Conservation (phyloP, 352 stramenopile species). For the Aphanomyces euteiches region DNA sequence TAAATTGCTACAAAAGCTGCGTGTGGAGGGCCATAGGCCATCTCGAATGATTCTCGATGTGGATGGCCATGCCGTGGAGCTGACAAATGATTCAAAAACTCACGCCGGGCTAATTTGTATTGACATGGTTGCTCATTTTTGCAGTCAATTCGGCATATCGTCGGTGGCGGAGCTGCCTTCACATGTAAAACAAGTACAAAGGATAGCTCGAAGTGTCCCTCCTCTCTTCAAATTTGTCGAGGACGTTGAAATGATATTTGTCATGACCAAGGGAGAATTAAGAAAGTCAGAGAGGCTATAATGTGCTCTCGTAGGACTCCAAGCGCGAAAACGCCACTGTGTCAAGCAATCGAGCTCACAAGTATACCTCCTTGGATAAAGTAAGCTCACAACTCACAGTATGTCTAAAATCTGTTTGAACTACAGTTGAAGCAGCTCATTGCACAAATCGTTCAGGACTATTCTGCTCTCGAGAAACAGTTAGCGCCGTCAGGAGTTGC, state of each 20-base stretch:
- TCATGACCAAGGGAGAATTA: not conserved
- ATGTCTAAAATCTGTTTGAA: not conserved
- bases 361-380: no score
- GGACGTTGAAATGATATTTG: not conserved
- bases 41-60: not conserved
- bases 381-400: not conserved
- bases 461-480: not conserved
- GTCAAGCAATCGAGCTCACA: no score
- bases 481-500: conserved; percentile 7
- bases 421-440: not conserved
- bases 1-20: conserved; percentile 14
- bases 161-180: not conserved
- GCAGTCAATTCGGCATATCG: not conserved
- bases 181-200: not conserved
- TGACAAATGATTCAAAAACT: conserved; percentile 5
- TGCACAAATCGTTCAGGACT: conserved; percentile 5
- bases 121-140: conserved; percentile 12
- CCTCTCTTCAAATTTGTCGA: conserved; percentile 8
- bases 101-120: conserved; percentile 17
- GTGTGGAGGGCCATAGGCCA: not conserved
- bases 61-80: not conserved
- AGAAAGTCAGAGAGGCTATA: no score
- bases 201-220: not conserved
- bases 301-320: no score
- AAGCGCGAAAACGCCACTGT: no score